Conservation (phyloP, 257 asterid species). For the Misopates orontium region DNA sequence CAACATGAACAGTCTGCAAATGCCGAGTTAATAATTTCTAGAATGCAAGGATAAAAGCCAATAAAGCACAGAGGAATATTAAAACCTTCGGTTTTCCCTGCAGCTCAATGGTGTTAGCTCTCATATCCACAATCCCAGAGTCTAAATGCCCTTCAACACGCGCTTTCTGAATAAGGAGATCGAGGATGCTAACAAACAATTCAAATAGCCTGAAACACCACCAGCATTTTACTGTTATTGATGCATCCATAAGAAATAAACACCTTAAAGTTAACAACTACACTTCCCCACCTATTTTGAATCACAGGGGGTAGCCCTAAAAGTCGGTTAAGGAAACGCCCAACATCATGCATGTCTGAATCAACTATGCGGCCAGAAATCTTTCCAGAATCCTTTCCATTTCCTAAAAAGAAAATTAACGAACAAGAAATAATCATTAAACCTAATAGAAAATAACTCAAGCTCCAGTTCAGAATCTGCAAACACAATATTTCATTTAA, state of each 20-base stretch:
- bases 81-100: constrained; percentile 85
- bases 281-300: constrained; percentile 72
- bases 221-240: constrained; percentile 34
- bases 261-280: constrained; percentile 23
- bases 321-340: constrained; percentile 93
- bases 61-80: constrained; percentile 28
- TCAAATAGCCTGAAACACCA: constrained; percentile 81
- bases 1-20: constrained; percentile 92
- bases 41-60: constrained; percentile 25
- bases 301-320: constrained; percentile 91
- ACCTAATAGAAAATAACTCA: constrained; percentile 7
- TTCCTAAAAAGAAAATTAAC: constrained; percentile 47
- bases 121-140: constrained; percentile 92
- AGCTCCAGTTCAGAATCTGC: background rate
- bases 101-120: constrained; percentile 70
- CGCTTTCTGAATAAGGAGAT: constrained; percentile 72
- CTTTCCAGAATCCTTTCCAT: constrained; percentile 73
- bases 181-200: constrained; percentile 82
- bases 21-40: constrained; percentile 33
- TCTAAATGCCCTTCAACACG: constrained; percentile 89
- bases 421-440: constrained; percentile 22
- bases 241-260: constrained; percentile 8
- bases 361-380: constrained; percentile 83
- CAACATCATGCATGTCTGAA: constrained; percentile 96
- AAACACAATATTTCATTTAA: constrained; percentile 7